These are phyloP conservation scores for Panicum hallii DNA, from an alignment of 202 grass and related monocot species.

Conservation along the genomic window DNA sequence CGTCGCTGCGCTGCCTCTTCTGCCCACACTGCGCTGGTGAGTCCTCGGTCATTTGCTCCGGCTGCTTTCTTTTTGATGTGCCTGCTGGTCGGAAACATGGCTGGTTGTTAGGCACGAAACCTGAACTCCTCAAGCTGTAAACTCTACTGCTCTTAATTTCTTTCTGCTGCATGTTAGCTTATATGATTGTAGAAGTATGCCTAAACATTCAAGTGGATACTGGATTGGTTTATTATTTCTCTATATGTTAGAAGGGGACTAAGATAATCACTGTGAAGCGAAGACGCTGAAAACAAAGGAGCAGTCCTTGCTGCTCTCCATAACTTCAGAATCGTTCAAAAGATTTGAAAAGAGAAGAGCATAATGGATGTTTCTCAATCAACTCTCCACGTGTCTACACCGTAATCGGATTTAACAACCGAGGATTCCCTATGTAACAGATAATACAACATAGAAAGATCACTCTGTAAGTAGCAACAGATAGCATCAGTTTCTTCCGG, in stretches of 20 bases:
- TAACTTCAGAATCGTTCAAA: conserved; percentile 35
- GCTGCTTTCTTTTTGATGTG: conserved; percentile 70
- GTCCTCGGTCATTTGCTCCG: conserved; percentile 45
- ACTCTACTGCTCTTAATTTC: not conserved
- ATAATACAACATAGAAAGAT: not conserved
- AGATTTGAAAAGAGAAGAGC: not conserved
- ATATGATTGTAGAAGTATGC: not conserved
- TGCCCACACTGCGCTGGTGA: conserved; percentile 51
- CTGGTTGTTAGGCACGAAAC: conserved; percentile 42
- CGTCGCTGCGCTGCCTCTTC: conserved; percentile 65
- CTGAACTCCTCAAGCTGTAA: not conserved
- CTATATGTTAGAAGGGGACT: not conserved
- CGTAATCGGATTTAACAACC: conserved; percentile 14
- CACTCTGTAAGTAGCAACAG: not conserved
- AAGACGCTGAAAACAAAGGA: not conserved
- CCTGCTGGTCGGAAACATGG: conserved; percentile 54
- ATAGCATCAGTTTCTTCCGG: conserved; percentile 7
- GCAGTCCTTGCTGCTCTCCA: not conserved
- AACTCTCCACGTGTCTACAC: conserved; percentile 18
- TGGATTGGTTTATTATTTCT: conserved; percentile 20
- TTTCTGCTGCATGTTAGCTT: not conserved
- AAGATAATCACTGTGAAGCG: conserved; percentile 20
- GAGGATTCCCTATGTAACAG: not conserved
- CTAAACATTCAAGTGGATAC: conserved; percentile 6
- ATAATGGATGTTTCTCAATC: conserved; percentile 2